Conservation (phyloP, 768 basidiomycete species). For the Boletus eberwhitei region DNA sequence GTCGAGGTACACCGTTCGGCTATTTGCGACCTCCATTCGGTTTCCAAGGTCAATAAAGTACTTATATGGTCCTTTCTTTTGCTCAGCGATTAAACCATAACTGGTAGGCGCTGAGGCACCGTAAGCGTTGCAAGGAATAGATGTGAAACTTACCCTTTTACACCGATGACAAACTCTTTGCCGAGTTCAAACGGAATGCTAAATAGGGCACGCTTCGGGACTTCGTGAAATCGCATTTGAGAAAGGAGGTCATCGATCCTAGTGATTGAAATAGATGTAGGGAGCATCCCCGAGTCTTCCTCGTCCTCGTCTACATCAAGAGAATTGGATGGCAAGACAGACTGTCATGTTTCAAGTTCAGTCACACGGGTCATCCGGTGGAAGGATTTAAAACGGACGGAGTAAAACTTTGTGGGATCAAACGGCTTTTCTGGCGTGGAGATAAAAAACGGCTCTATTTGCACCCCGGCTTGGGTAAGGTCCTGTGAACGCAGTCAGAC, state of each 20-base stretch:
- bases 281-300: constrained; percentile 54
- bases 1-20: constrained; percentile 72
- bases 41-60: constrained; percentile 81
- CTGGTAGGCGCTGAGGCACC: constrained; percentile 38
- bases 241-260: constrained; percentile 72
- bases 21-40: constrained; percentile 70
- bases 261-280: constrained; percentile 71
- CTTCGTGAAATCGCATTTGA: constrained; percentile 80
- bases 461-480: constrained; percentile 71
- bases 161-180: constrained; percentile 67
- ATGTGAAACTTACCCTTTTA: constrained; percentile 63
- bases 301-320: constrained; percentile 40
- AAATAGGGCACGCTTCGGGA: constrained; percentile 80
- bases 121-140: background rate
- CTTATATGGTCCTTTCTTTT: constrained; percentile 77
- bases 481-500: constrained; percentile 49
- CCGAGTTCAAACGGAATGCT: constrained; percentile 79
- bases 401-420: constrained; percentile 72
- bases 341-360: constrained; percentile 36
- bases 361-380: background rate
- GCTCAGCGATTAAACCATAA: constrained; percentile 85
- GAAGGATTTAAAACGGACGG: constrained; percentile 43
- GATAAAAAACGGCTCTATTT: constrained; percentile 89
- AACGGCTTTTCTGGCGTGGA: constrained; percentile 65
- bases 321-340: constrained; percentile 53